phyloP scores from a whole-genome alignment of 2,329 filamentous ascomycete species.

The Scytalidium sp. region DNA sequence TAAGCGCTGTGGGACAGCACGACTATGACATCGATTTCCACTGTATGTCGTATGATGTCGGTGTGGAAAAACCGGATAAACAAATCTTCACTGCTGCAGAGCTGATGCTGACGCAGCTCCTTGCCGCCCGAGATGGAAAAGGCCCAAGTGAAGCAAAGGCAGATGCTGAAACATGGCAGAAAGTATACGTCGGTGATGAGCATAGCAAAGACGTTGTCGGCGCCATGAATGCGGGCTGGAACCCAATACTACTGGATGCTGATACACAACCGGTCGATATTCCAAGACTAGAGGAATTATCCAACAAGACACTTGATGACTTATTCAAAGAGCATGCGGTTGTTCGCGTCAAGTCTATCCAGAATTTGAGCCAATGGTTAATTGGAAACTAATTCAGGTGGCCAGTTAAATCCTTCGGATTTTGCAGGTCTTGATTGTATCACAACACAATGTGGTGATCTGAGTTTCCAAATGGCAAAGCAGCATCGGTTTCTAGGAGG shows the following conservation, averaged over 20 bases:
- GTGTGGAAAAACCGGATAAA: conserved; percentile 54
- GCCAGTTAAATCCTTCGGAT: too few species aligned
- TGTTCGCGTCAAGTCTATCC: not conserved
- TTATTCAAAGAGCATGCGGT: not conserved
- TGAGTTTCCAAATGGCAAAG: too few species aligned
- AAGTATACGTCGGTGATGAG: conserved; percentile 54
- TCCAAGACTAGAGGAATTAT: not conserved
- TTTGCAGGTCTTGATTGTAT: too few species aligned
- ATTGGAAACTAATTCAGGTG: too few species aligned
- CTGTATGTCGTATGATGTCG: conserved; percentile 62
- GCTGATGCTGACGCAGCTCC: conserved; percentile 33
- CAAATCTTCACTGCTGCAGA: conserved; percentile 55
- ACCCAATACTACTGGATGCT: conserved; percentile 36
- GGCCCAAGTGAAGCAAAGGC: conserved; percentile 10
- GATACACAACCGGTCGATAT: not conserved
- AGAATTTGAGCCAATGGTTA: not conserved
- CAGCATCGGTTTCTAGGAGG: too few species aligned
- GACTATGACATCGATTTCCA: conserved; percentile 48
- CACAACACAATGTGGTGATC: too few species aligned
- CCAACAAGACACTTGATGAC: not conserved
- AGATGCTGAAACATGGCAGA: conserved; percentile 30
- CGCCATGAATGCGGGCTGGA: conserved; percentile 45
- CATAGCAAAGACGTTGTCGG: conserved; percentile 47
- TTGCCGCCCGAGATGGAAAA: conserved; percentile 20
- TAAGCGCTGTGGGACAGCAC: not conserved